Base-by-base conservation (phyloP, 768 basidiomycete genomes). In the Phylloporus arenicola region DNA sequence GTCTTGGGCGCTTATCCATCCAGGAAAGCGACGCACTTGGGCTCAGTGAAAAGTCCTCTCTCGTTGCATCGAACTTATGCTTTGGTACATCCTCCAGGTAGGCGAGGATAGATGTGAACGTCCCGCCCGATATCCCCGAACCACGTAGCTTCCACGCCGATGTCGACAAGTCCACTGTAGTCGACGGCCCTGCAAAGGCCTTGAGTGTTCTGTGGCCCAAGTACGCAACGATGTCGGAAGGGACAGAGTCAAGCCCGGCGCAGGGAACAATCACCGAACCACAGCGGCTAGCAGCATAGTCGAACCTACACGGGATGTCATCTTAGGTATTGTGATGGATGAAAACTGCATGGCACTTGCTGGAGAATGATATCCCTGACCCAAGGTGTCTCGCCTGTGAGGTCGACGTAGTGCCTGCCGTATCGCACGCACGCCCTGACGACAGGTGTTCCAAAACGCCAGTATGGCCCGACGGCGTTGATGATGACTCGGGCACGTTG, bases 331-430 rank as follows among this genome's bases (percentile, higher is more conserved):
- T 39, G 38, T 35, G 29, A 31, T 9, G 24, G 37, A 50, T 37
- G 48, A 46, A 59, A 41, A 46, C 14, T 45, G 17, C 49, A 43
- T 48, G 42, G 22, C 29, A 70, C 81, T 59, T 56, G 82, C 85
- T 76, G 63, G 25, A 68, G 30, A 42, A 89, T 80, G 44, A 90
- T 83, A 13, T 80, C 69, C 53, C 69, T 70, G 41, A 86, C 76
- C 81, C 84, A 92, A 3, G 72, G 69, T 0, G 76, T 68, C 64
- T 94, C 92, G 8, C 87, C 86, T 2, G 86, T 81, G 30, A 93
- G 71, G 67, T 97, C 94, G 24, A 92, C 82, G 63, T 95, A 95
- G 67, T 94, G 90, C 7, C 80, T 77, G 6, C 87, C 84, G 51
- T 85, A 71, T 31, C 70, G 71, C 5, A 84, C 86, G 55, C 92